These are phyloP conservation scores for Malassezia arunalokei DNA, from an alignment of 1,284 basidiomycete species.

Conservation along the genomic window DNA sequence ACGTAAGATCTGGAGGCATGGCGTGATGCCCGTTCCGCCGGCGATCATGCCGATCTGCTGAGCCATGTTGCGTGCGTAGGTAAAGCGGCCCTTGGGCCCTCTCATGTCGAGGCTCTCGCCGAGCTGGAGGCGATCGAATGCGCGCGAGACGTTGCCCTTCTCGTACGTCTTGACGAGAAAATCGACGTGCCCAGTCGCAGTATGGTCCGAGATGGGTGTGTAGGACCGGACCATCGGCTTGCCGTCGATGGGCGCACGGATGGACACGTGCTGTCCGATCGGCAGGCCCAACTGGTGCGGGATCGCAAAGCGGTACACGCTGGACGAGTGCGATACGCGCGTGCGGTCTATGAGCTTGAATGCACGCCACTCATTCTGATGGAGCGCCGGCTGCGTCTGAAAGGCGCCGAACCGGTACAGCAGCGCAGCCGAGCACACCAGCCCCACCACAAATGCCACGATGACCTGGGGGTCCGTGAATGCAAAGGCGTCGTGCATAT, in stretches of 20 bases:
- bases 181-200: constrained; percentile 84
- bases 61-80: constrained; percentile 47
- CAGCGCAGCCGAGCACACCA: constrained; percentile 26
- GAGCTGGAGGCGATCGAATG: constrained; percentile 58
- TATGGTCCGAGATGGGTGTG: constrained; percentile 84
- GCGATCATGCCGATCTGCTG: constrained; percentile 80
- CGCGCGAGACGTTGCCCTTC: constrained; percentile 83
- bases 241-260: constrained; percentile 78
- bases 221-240: constrained; percentile 83
- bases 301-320: constrained; percentile 76
- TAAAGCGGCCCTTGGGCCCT: constrained; percentile 81
- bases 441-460: constrained; percentile 32
- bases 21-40: constrained; percentile 83
- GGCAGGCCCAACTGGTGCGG: constrained; percentile 76
- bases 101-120: constrained; percentile 68
- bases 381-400: constrained; percentile 54
- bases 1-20: constrained; percentile 69
- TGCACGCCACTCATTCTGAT: constrained; percentile 64
- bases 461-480: constrained; percentile 38
- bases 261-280: constrained; percentile 87
- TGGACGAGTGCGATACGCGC: constrained; percentile 83
- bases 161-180: constrained; percentile 96
- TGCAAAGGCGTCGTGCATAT: constrained; percentile 27
- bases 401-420: constrained; percentile 23
- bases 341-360: constrained; percentile 73